Percentiles rank a stretch among this genome's conserved stretches.
Evolutionary conservation across 1,284 basidiomycete species (phyloP).

Genomic region (Mycena citricolor): DNA sequence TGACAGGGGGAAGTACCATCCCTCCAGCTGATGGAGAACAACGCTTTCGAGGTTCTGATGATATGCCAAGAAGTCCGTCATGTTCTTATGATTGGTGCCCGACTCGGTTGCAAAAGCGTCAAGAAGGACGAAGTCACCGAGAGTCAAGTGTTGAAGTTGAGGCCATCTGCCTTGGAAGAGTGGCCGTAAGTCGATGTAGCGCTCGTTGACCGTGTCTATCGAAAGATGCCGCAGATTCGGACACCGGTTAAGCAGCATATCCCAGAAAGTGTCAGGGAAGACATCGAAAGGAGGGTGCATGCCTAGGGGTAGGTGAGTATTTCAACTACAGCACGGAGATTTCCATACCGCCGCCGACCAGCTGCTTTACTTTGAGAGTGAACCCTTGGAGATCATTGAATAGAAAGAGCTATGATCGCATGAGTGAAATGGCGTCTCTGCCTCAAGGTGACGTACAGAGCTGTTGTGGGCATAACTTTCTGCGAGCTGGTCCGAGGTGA

Average conservation of each 20-base stretch:
- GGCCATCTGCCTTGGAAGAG: conserved; percentile 21
- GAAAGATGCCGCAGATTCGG: conserved; percentile 16
- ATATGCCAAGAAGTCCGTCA: conserved; percentile 18
- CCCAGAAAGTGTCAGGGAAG: conserved; percentile 20
- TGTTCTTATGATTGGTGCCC: conserved; percentile 15
- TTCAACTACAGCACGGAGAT: conserved; percentile 1
- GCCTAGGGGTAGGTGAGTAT: conserved; percentile 1
- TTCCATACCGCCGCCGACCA: conserved; percentile 19
- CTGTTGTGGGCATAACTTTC: conserved; percentile 23
- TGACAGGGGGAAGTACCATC: conserved; percentile 23
- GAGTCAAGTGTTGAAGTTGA: conserved; percentile 13
- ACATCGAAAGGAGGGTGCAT: conserved; percentile 23
- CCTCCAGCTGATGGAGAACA: conserved; percentile 20
- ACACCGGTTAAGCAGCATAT: conserved; percentile 21
- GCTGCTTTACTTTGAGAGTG: conserved; percentile 21
- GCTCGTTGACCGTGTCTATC: conserved; percentile 22
- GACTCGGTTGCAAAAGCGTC: conserved; percentile 22
- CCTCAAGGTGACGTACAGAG: conserved; percentile 7
- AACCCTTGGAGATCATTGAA: conserved; percentile 18
- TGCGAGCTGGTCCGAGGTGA: conserved; percentile 13
- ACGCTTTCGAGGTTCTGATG: conserved; percentile 15
- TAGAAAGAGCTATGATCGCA: conserved; percentile 14
- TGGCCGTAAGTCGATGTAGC: conserved; percentile 22
- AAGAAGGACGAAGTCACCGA: conserved; percentile 22
- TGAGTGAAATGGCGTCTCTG: no score